These are phyloP conservation scores for Colletotrichum aenigma DNA, from an alignment of 2,329 filamentous ascomycete species.

Conservation along the genomic window DNA sequence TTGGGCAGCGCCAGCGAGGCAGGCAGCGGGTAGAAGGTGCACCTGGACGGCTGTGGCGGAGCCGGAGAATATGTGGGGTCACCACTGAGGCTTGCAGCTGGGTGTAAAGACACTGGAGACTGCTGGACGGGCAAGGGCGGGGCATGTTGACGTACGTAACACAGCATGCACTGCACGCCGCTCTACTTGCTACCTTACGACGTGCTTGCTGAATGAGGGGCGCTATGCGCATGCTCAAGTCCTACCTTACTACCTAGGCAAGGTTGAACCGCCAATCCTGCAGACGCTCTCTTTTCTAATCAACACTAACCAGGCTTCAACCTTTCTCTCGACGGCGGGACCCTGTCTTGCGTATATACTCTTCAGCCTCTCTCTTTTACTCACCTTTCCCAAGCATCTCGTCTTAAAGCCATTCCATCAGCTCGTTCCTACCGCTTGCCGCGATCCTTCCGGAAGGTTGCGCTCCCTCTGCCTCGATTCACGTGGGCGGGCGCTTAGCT, in stretches of 20 bases:
- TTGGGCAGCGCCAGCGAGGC: neutral
- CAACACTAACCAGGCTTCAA: neutral
- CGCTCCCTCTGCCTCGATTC: neutral
- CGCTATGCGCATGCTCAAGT: neutral
- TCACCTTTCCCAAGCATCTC: neutral
- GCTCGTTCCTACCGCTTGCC: neutral
- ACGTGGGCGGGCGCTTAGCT: neutral
- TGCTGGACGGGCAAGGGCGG: neutral
- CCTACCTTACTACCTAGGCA: neutral
- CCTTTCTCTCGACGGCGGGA: neutral
- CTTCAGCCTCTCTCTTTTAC: neutral
- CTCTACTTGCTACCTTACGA: neutral
- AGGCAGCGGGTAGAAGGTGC: neutral
- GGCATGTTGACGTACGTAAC: slow-evolving; percentile 8
- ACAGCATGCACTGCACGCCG: neutral
- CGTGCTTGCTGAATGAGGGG: neutral
- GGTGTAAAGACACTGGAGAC: neutral
- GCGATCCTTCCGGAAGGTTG: neutral
- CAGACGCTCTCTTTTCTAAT: neutral
- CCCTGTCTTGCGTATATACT: neutral
- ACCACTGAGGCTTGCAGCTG: neutral
- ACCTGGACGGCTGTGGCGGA: slow-evolving; percentile 12
- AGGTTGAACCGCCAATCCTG: neutral
- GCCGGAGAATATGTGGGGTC: neutral
- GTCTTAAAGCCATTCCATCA: neutral